phyloP scores from a whole-genome alignment of 768 basidiomycete species.

The Podaxis mareebaensis region DNA sequence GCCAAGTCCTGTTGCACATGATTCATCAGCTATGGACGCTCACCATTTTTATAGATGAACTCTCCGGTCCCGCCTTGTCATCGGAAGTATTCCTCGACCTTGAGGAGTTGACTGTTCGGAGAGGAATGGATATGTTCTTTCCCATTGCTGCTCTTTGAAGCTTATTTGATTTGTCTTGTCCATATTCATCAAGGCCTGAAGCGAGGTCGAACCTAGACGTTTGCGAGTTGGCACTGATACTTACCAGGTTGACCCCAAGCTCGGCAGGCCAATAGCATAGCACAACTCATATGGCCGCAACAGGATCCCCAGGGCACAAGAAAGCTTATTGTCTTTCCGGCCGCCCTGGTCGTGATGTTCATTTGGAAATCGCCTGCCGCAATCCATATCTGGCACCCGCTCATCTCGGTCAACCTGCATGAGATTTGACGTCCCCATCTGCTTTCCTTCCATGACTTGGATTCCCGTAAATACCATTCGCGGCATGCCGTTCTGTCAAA shows the following conservation, averaged over 20 bases:
- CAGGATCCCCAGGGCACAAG: not conserved
- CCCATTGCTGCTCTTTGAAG: not conserved
- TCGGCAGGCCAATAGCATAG: not conserved
- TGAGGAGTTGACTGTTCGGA: not conserved
- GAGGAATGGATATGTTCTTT: not conserved
- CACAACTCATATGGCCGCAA: not conserved
- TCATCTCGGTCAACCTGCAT: not conserved
- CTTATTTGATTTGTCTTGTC: not conserved
- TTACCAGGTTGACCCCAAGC: slow-evolving; percentile 2
- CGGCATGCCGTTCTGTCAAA: not conserved
- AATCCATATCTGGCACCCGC: not conserved
- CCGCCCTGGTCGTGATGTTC: not conserved
- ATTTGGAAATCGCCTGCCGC: not conserved
- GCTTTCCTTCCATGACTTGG: not conserved
- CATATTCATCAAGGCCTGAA: not conserved
- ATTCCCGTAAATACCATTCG: not conserved
- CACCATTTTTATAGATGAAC: slow-evolving; percentile 10
- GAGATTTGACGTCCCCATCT: not conserved
- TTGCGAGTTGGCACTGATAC: not conserved
- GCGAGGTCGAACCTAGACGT: not conserved
- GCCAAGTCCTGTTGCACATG: not conserved
- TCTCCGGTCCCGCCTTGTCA: not conserved
- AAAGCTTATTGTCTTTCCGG: slow-evolving; percentile 8
- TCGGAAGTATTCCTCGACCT: slow-evolving; percentile 14
- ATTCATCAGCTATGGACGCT: not conserved